Evolutionary conservation across 306 rosid genomes (phyloP).

Genomic region (Quercus wislizeni): DNA sequence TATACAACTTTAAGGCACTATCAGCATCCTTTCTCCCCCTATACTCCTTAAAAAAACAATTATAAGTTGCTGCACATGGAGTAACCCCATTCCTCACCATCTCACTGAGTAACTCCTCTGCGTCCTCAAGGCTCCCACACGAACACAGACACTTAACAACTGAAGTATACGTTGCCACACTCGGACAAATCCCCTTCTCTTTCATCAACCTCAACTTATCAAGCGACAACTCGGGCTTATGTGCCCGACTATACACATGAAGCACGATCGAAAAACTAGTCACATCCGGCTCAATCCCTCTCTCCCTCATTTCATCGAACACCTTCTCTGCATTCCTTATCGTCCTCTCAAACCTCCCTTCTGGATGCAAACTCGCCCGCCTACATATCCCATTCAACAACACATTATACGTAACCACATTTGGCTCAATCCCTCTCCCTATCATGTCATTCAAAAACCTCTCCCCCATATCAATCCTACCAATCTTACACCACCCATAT

Average conservation of each 20-base stretch:
- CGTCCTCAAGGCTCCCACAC: constrained; percentile 76
- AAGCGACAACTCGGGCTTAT: constrained; percentile 66
- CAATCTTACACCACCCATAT: constrained; percentile 84
- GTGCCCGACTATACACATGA: constrained; percentile 92
- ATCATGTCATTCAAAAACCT: constrained; percentile 66
- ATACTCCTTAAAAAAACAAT: constrained; percentile 80
- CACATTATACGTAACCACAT: constrained; percentile 75
- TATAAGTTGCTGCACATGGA: constrained; percentile 68
- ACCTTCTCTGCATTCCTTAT: constrained; percentile 64
- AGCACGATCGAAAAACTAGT: constrained; percentile 79
- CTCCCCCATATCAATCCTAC: constrained; percentile 48
- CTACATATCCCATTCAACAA: constrained; percentile 83
- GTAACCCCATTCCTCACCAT: constrained; percentile 67
- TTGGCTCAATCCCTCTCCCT: constrained; percentile 63
- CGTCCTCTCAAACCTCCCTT: constrained; percentile 75
- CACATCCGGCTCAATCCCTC: constrained; percentile 84
- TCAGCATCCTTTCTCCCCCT: constrained; percentile 68
- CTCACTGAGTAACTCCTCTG: constrained; percentile 63
- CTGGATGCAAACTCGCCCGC: constrained; percentile 77
- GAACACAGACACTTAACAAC: constrained; percentile 81
- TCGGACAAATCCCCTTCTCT: constrained; percentile 70
- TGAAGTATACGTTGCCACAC: constrained; percentile 70
- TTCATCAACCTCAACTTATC: constrained; percentile 72
- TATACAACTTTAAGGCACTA: constrained; percentile 67
- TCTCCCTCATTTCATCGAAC: constrained; percentile 69